These are phyloP conservation scores for Fraxinus latifolia DNA, from an alignment of 305 asterid genomes.

Conservation along the genomic window DNA sequence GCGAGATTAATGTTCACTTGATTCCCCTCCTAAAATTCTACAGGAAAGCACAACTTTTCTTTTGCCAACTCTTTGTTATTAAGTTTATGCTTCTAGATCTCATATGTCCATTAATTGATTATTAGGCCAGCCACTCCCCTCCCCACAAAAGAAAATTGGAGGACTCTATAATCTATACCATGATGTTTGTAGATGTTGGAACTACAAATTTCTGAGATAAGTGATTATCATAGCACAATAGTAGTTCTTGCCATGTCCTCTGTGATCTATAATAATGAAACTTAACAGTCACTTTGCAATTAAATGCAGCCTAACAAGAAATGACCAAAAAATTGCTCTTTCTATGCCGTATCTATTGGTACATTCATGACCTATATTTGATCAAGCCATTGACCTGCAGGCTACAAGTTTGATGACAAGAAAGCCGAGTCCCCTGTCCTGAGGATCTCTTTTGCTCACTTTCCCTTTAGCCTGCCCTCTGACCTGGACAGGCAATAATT, in stretches of 20 bases:
- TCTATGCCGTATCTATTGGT: neutral
- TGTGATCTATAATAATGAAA: neutral
- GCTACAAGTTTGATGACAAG: constrained; percentile 67
- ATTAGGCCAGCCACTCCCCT: neutral
- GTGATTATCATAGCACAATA: neutral
- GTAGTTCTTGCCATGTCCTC: neutral
- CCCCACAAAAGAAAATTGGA: neutral
- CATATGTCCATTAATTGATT: neutral
- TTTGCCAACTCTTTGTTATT: neutral
- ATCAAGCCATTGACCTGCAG: constrained; percentile 32
- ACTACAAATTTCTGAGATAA: neutral
- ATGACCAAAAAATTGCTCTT: neutral
- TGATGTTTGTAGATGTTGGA: neutral
- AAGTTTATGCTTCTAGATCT: neutral
- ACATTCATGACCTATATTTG: neutral
- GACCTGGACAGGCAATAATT: constrained; percentile 32
- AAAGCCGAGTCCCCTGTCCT: constrained; percentile 50
- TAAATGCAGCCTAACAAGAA: neutral
- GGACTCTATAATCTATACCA: neutral
- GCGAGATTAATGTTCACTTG: neutral
- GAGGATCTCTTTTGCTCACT: constrained; percentile 54
- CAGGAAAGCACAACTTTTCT: neutral
- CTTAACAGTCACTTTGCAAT: neutral
- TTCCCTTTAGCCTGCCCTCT: constrained; percentile 59
- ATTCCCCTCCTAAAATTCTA: neutral